Evolutionary conservation across 2,329 filamentous ascomycete genomes (phyloP).

Genomic region (Colletotrichum cereale): DNA sequence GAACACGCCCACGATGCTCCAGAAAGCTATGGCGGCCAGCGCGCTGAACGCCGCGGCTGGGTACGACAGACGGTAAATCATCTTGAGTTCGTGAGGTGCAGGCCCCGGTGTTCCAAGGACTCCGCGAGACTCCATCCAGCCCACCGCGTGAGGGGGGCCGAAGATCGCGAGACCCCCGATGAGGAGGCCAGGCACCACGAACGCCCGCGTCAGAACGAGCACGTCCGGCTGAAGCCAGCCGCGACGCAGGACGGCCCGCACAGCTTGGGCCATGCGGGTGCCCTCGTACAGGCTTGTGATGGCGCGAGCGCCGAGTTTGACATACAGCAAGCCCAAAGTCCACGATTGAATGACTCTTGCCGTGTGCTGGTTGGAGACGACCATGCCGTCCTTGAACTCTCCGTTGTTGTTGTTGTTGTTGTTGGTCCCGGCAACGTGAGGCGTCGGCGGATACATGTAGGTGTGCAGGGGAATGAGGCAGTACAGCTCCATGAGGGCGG

Average conservation of each 20-base stretch:
- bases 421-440: constrained; percentile 37
- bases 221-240: constrained; percentile 86
- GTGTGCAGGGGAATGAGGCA: constrained; percentile 88
- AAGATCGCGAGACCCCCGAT: constrained; percentile 73
- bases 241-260: constrained; percentile 78
- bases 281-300: constrained; percentile 76
- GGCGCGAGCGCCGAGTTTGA: constrained; percentile 81
- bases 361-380: constrained; percentile 64
- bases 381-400: constrained; percentile 40
- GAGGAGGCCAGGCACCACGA: constrained; percentile 81
- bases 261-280: constrained; percentile 79
- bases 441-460: constrained; percentile 66
- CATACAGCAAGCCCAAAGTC: constrained; percentile 91
- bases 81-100: constrained; percentile 41
- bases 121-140: constrained; percentile 42
- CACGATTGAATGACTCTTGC: constrained; percentile 93
- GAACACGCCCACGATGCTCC: constrained; percentile 71
- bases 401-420: constrained; percentile 44
- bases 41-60: constrained; percentile 67
- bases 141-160: constrained; percentile 60
- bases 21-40: constrained; percentile 59
- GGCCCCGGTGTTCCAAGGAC: constrained; percentile 39
- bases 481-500: constrained; percentile 88
- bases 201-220: constrained; percentile 82
- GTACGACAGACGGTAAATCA: constrained; percentile 74